Evolutionary conservation across 1,139 yeast genomes (phyloP).

Genomic region (Meyerozyma smithsonii): DNA sequence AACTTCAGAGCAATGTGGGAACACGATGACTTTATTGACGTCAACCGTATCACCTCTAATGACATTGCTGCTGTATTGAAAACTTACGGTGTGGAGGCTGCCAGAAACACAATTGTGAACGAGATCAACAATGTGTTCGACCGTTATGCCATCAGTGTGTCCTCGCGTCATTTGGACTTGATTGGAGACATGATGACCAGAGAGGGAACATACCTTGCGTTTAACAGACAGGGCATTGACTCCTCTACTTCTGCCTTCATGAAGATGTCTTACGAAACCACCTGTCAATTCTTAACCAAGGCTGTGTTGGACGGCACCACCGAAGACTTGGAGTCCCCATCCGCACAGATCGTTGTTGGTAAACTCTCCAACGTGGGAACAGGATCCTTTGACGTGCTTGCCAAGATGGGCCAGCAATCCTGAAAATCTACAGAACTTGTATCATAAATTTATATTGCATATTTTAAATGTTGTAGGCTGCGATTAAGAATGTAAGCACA

Average conservation of each 20-base stretch:
- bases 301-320: slow-evolving; percentile 91
- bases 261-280: slow-evolving; percentile 99
- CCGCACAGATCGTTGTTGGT: slow-evolving; percentile 94
- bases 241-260: slow-evolving; percentile 91
- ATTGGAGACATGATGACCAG: slow-evolving; percentile 99
- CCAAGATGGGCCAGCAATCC: slow-evolving; percentile 38
- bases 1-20: slow-evolving; percentile 98
- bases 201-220: slow-evolving; percentile 94
- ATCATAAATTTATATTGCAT: slow-evolving; percentile 1
- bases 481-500: slow-evolving; percentile 52
- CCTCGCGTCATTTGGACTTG: slow-evolving; percentile 89
- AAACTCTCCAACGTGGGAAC: slow-evolving; percentile 91
- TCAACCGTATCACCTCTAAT: slow-evolving; percentile 83
- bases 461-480: slow-evolving; percentile 52
- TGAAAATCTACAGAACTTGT: slow-evolving; percentile 3
- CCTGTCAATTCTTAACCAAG: slow-evolving; percentile 94
- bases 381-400: slow-evolving; percentile 87
- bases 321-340: slow-evolving; percentile 87
- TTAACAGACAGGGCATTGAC: slow-evolving; percentile 97
- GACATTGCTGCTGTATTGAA: slow-evolving; percentile 86
- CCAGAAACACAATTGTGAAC: slow-evolving; percentile 92
- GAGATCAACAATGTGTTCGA: slow-evolving; percentile 96
- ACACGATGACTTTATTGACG: slow-evolving; percentile 86
- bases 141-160: slow-evolving; percentile 92
- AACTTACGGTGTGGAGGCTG: slow-evolving; percentile 98